Evolutionary conservation across 1,284 basidiomycete genomes (phyloP), one percentile per base, ranked within the genome.

Genomic region (Schizophyllum amplum): DNA sequence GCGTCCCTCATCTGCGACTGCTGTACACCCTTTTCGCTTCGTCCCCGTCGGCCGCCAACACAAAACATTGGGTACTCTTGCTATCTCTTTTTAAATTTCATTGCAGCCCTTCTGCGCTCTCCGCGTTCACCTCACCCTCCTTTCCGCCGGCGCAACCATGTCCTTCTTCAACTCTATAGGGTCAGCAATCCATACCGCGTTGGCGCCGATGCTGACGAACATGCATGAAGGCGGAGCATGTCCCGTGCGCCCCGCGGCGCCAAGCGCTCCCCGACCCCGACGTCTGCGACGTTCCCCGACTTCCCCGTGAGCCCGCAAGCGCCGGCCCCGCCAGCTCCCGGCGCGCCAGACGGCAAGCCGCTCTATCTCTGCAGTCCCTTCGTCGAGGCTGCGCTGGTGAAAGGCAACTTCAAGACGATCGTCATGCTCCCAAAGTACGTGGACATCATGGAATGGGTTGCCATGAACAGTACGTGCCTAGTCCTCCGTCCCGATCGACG

Each of bases 371-470:
- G 89, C 70, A 92, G 90, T 65, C 94, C 94, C 4, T 99, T 99
- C 68, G 94, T 96, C 55, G 94, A 98, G 67, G 92, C 94, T 0
- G 94, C 96, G 1, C 80, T 99, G 25, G 95, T 99, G 63, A 98
- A 98, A 72, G 96, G 96, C 17, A 96, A 94, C 69, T 98, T 98
- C 77, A 98, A 98, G 76, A 98, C 95, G 1, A 98, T 99, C 64
- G 94, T 98, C 47, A 92, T 94, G 74, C 82, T 97, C 42, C 97
- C 97, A 20, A 98, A 98, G 71, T 98, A 96, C 68, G 91, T 94
- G 47, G 93, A 97, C 70, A 91, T 94, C 54, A 95, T 94, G 82
- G 97, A 99, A 72, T 99, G 97, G 97, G 93, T 99, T 26, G 96
- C 95, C 0, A 90, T 97, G 59, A 98, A 98, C 68, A 81, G 94